Conservation (phyloP, 352 stramenopile species). For the Chrysophaeum taylorii region DNA sequence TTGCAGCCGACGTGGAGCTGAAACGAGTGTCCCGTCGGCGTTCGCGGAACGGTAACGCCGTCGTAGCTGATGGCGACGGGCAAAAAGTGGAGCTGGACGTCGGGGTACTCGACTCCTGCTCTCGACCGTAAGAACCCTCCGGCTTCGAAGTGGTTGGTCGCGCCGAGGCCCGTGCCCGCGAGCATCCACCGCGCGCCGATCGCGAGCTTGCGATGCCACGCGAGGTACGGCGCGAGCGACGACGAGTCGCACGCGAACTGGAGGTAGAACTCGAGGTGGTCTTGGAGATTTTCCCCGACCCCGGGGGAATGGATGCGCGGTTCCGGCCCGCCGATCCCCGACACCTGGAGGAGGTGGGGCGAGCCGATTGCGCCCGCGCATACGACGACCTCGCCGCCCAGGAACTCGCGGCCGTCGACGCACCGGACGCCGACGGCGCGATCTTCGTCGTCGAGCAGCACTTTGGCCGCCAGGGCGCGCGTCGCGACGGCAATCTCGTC, state of each 20-base stretch:
- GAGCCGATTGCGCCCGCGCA: slow-evolving; percentile 51
- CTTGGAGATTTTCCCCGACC: slow-evolving; percentile 18
- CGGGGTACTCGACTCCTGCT: background rate
- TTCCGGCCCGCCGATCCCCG: slow-evolving; percentile 52
- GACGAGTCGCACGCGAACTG: background rate
- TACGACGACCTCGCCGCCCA: slow-evolving; percentile 53
- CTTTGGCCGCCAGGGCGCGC: slow-evolving; percentile 42
- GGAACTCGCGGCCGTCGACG: slow-evolving; percentile 8
- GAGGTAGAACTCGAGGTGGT: slow-evolving; percentile 23
- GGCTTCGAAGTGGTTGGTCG: slow-evolving; percentile 27
- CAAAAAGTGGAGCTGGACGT: background rate
- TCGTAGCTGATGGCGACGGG: background rate
- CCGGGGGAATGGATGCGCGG: slow-evolving; percentile 30
- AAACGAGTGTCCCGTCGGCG: no score
- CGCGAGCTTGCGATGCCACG: background rate
- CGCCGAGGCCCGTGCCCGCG: slow-evolving; percentile 20
- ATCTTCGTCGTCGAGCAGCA: slow-evolving; percentile 42
- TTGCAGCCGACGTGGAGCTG: background rate
- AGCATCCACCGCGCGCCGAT: slow-evolving; percentile 25
- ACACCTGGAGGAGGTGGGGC: slow-evolving; percentile 64
- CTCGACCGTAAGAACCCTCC: background rate
- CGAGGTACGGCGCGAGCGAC: background rate
- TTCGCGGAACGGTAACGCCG: background rate
- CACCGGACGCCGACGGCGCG: no score
- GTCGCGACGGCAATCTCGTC: slow-evolving; percentile 49